These are phyloP conservation scores for Pleurotus djamor DNA, from an alignment of 768 basidiomycete species.

Conservation along the genomic window DNA sequence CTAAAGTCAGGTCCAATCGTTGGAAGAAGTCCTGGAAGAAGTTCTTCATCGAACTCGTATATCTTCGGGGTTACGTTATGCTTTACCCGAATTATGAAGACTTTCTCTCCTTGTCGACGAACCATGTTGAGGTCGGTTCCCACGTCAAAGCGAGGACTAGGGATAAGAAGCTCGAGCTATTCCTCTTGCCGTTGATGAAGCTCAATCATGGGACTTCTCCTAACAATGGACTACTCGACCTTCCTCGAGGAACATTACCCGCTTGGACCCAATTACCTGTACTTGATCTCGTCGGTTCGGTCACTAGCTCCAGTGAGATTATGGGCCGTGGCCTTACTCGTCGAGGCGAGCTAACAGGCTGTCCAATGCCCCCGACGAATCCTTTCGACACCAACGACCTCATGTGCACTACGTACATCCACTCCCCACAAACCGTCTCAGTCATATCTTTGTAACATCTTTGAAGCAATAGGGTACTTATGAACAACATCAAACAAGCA, in stretches of 20 bases:
- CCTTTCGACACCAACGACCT: conserved; percentile 22
- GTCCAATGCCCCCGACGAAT: conserved; percentile 15
- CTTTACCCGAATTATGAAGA: conserved; percentile 81
- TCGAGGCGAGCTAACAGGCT: conserved; percentile 29
- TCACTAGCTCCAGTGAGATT: conserved; percentile 34
- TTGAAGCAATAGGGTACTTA: background rate
- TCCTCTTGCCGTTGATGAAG: conserved; percentile 69
- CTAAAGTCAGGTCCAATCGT: conserved; percentile 72
- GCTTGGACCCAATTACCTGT: conserved; percentile 56
- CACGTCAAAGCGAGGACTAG: conserved; percentile 65
- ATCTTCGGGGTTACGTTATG: conserved; percentile 83
- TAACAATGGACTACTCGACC: conserved; percentile 43
- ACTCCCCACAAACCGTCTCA: background rate
- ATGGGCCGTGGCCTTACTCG: conserved; percentile 28
- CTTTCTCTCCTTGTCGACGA: conserved; percentile 81
- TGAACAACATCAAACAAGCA: conserved; percentile 1
- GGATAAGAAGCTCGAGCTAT: conserved; percentile 56
- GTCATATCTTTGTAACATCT: conserved; percentile 4
- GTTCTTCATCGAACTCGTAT: conserved; percentile 85
- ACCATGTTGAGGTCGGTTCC: conserved; percentile 82
- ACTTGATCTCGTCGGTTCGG: conserved; percentile 61
- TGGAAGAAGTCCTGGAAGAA: conserved; percentile 89
- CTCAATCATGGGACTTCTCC: conserved; percentile 24
- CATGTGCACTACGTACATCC: conserved; percentile 15
- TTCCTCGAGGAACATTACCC: conserved; percentile 56